Evolutionary conservation across 331 rosid species (phyloP), one percentile per base, ranked within the genome.

Genomic region (Erythrophleum ivorense): DNA sequence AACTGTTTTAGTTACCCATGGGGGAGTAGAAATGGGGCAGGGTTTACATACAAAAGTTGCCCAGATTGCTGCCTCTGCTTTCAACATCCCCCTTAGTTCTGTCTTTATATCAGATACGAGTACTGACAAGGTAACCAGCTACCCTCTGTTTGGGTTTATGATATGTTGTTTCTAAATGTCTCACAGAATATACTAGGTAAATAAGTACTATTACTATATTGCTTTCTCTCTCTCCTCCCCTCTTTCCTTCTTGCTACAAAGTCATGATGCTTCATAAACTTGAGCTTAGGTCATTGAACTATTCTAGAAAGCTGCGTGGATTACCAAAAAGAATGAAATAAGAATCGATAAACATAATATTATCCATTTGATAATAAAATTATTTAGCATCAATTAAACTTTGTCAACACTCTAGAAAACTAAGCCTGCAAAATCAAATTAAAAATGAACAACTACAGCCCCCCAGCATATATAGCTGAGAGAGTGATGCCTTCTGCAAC

Each of bases 1-100:
- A 85, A 93, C 97, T 34, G 99, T 95, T 91, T 86, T 95, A 85
- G 97, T 95, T 80, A 73, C 97, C 58, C 99, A 91, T 82, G 99
- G 98, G 71, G 99, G 99, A 81, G 99, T 95, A 55, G 98, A 95
- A 82, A 95, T 93, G 98, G 99, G 99, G 78, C 99, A 95, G 90
- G 98, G 99, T 74, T 87, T 95, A 77, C 99, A 95, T 79, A 93
- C 99, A 38, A 95, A 95, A 86, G 91, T 95, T 80, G 97, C 99
- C 63, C 98, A 93, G 87, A 75, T 95, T 87, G 99, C 99, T 73
- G 98, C 98, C 82, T 95, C 99, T 68, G 97, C 97, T 82, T 95
- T 93, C 82, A 81, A 81, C 83, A 90, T 95, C 83, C 93, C 98
- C 71, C 97, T 95, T 77, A 84, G 86, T 86, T 89, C 97, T 29